Conservation (phyloP, 2,329 filamentous ascomycete genomes). For the Penicillium hordei region DNA sequence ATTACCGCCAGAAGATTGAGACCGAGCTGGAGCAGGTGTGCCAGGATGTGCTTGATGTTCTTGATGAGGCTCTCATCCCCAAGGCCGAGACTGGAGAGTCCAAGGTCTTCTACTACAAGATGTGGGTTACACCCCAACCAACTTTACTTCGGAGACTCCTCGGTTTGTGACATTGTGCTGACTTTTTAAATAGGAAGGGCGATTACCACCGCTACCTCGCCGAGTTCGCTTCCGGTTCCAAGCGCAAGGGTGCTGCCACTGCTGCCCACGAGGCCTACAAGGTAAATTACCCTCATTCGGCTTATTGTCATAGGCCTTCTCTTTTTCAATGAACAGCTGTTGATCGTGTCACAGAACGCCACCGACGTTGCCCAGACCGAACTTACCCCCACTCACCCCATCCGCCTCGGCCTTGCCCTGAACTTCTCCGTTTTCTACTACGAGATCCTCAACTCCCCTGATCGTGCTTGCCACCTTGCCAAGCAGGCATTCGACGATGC, state of each 20-base stretch:
- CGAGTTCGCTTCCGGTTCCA: conserved; percentile 91
- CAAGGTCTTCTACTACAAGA: conserved; percentile 99
- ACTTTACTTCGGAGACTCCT: no score
- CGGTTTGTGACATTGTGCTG: conserved; percentile 71
- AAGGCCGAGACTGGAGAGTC: conserved; percentile 96
- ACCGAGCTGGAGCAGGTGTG: conserved; percentile 95
- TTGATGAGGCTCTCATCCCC: conserved; percentile 90
- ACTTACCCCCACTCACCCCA: conserved; percentile 94
- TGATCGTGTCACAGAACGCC: conserved; percentile 60
- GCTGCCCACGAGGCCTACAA: conserved; percentile 98
- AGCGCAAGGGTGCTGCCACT: conserved; percentile 91
- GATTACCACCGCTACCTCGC: conserved; percentile 99
- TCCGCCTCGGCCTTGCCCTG: conserved; percentile 92
- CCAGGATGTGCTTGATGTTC: conserved; percentile 93
- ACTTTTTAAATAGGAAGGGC: conserved; percentile 82
- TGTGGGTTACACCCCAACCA: conserved; percentile 55
- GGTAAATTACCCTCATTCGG: conserved; percentile 54
- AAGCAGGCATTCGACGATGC: conserved; percentile 99
- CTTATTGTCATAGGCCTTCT: not conserved
- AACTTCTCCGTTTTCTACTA: conserved; percentile 99
- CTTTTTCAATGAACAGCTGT: not conserved
- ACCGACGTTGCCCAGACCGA: conserved; percentile 98
- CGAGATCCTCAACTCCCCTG: conserved; percentile 97
- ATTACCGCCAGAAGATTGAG: conserved; percentile 99
- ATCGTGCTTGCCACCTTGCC: conserved; percentile 95